These are phyloP conservation scores for Scleroderma bovista DNA, from an alignment of 768 basidiomycete genomes.

Conservation along the genomic window DNA sequence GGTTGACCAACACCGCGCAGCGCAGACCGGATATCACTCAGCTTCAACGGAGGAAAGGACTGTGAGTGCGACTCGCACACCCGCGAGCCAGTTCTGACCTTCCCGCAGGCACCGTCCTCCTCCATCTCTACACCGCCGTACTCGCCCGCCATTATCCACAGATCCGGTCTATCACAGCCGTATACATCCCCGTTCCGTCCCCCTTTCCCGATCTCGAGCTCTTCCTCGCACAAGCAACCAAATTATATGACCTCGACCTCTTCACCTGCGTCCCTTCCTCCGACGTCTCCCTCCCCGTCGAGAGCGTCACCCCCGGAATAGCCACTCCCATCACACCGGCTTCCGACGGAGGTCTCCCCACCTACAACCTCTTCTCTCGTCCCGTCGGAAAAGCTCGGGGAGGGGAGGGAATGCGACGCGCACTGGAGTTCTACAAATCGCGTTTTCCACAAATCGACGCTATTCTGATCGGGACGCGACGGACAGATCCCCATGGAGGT, in stretches of 20 bases:
- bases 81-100: neutral
- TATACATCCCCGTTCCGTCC: conserved; percentile 89
- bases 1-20: conserved; percentile 33
- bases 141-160: conserved; percentile 42
- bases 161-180: conserved; percentile 48
- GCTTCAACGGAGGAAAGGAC: conserved; percentile 99
- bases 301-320: conserved; percentile 39
- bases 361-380: conserved; percentile 18
- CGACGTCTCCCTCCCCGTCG: conserved; percentile 42
- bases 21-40: conserved; percentile 69
- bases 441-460: conserved; percentile 64
- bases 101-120: conserved; percentile 80
- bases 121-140: conserved; percentile 81
- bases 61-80: conserved; percentile 49
- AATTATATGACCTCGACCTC: conserved; percentile 70
- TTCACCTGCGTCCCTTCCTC: conserved; percentile 33
- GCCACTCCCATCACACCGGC: conserved; percentile 14
- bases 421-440: conserved; percentile 67
- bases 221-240: conserved; percentile 66
- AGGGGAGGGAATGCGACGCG: conserved; percentile 72
- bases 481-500: conserved; percentile 94
- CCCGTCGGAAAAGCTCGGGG: conserved; percentile 52
- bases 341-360: conserved; percentile 3
- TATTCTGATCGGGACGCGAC: conserved; percentile 84
- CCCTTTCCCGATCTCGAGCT: conserved; percentile 80